Base-by-base conservation (phyloP, 768 basidiomycete species). In the Tephrocybe sp. region DNA sequence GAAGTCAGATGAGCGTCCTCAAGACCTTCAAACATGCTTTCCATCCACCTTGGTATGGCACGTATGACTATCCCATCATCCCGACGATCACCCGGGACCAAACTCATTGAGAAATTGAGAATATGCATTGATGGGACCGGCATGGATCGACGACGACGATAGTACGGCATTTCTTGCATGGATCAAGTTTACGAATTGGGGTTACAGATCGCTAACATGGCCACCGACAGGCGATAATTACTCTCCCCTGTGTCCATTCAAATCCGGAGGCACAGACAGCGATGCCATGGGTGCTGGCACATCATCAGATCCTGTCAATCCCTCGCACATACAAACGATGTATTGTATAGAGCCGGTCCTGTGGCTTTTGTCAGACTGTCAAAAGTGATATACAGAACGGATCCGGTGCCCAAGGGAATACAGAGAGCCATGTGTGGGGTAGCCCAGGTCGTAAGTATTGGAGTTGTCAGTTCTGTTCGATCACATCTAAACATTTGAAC, bases 221-320 rank as follows among this genome's bases (percentile, higher is more conserved):
- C 34, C 14, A 36, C 6, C 15, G 34, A 15, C 34, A 17, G 17
- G 34, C 17, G 15, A 15, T 36, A 36, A 36, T 36, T 36, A n/a
- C 34, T 36, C 34, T 36, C 6, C 34, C 34, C 14, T n/a, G 15
- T 4, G 34, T 15, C 34, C 34, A 36, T 21, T 39, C 38, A 10
- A 36, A 17, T n/a, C 38, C 25, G 9, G 4, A 51, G 43, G 50
- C 43, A 45, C 38, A 39, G 17, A 17, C 17, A 39, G 38, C 8
- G 38, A 39, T 36, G 34, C 34, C 17, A 36, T 12, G 11, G 34
- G 50, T 32, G 24, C 36, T 43, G 43, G 44, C 43, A 53, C 54
- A 55, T 51, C 50, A 51, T 55, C 45, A 55, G 50, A 55, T 51
- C 45, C 50, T 51, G 49, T 51, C 54, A 43, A 30, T 32, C 30